Base-by-base conservation (phyloP, 176 grass and related monocot species). In the Carex myosuroides region DNA sequence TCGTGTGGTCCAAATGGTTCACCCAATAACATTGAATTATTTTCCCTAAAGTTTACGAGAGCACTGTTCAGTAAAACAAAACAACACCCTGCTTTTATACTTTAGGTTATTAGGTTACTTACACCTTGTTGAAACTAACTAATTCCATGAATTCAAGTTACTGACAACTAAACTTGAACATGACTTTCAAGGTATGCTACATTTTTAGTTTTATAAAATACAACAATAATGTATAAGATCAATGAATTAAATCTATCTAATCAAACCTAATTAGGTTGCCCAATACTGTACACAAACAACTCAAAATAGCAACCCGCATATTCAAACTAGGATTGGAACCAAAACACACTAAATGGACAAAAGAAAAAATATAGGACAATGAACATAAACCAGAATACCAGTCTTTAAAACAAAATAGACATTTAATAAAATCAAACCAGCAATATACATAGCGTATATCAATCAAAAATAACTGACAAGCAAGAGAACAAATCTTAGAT, bases 21-120 rank as follows among this genome's bases (percentile, higher is more conserved):
- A 93, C 80, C 87, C 89, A 91, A 95, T 64, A 96, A 96, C 77
- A 72, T 85, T 61, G 80, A 86, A 82, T 13, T 56, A 17, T 29
- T 88, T 71, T 91, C 52, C 85, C 81, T 91, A 88, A 89, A 90
- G 87, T 69, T 91, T 89, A 92, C 57, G 62, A 86, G 70, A 76
- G 83, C 66, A 85, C 74, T 77, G 58, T 71, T 81, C 80, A 35
- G 81, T 55, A 68, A 84, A 42, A 42, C 59, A 62, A 85, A 84
- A 73, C 68, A 91, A 74, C 9, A 66, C 65, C 85, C 86, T 84
- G 81, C 83, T 88, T 85, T 91, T 90, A 71, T 88, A 48, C 73
- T 88, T 84, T 60, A 84, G 86, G 86, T 85, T 26, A 26, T 26
- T 26, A 26, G 26, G 26, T 26, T 26, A 26, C 26, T 26, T 85